Base-by-base conservation (phyloP, 2,329 filamentous ascomycete species). In the Periconia sp. region DNA sequence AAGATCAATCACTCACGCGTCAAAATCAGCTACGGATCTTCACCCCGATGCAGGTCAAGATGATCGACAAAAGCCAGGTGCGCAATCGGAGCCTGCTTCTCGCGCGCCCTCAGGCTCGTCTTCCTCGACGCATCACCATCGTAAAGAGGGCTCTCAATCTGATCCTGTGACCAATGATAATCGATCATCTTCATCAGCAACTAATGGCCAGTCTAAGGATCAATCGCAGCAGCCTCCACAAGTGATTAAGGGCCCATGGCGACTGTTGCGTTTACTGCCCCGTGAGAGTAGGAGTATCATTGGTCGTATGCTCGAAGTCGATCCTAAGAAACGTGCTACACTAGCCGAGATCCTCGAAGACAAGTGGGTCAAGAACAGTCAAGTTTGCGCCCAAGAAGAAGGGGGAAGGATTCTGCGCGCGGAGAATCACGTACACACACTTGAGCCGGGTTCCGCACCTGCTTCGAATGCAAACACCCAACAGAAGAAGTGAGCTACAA, bases 221-320 rank as follows among this genome's bases (percentile, higher is more conserved):
- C 88, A 92, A 70, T 89, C 92, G 70, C 57, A 68, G 41, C 65
- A 68, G 41, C 65, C 68, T 44, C 75, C 76, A 45, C 73, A 77
- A 30, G 85, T 91, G 0, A 95, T 99, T 63, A 91, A 92, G 66
- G 94, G 94, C 0, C 94, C 94, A 2, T 96, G 93, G 89, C 85
- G 94, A 45, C 83, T 99, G 42, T 79, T 99, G 30, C 85, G 94
- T 41, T 79, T 97, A 35, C 80, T 99, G 10, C 94, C 94, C 1
- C 83, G 93, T 55, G 94, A 97, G 75, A 95, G 89, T 60, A 82
- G 94, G 48, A 88, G 93, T 69, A 92, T 99, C 58, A 89, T 99
- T 51, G 88, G 91, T 43, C 84, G 90, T 53, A 99, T 99, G 94
- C 83, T 99, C 35, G 91, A 94, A 66, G 82, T 97, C 47, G 86